Conservation (phyloP, 768 basidiomycete genomes). For the Pulveroboletus sp. region DNA sequence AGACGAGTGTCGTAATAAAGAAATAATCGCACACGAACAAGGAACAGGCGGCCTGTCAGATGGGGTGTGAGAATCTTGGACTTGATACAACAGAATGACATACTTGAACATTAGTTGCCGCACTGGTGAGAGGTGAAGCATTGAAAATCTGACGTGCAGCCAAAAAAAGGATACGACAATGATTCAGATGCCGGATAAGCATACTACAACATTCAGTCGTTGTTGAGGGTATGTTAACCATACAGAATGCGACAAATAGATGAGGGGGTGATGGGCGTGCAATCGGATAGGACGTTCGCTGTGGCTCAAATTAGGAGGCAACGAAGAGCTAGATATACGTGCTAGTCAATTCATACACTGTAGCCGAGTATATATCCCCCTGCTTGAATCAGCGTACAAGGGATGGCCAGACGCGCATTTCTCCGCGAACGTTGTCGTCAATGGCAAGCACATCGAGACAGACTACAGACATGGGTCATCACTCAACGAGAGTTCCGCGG, state of each 20-base stretch:
- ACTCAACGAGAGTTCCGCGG: slow-evolving; percentile 4
- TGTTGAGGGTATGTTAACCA: slow-evolving; percentile 3
- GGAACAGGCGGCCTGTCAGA: slow-evolving; percentile 7
- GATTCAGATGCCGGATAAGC: too few relatives aligned
- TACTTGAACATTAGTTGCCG: slow-evolving; percentile 12
- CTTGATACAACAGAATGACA: neutral
- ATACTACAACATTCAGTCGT: neutral
- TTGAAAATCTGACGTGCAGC: slow-evolving; percentile 5
- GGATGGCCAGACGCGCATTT: neutral
- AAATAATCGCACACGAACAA: slow-evolving; percentile 13
- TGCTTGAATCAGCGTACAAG: too few relatives aligned
- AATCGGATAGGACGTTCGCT: slow-evolving; percentile 22
- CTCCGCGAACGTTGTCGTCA: slow-evolving; percentile 1
- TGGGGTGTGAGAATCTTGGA: neutral
- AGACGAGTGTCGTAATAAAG: slow-evolving; percentile 5
- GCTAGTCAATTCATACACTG: slow-evolving; percentile 17
- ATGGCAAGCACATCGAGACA: slow-evolving; percentile 8
- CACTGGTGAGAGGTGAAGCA: neutral
- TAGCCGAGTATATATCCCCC: too few relatives aligned
- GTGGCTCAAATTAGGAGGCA: neutral
- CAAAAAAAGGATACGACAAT: slow-evolving; percentile 1
- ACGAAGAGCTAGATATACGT: neutral
- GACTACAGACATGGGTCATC: slow-evolving; percentile 1
- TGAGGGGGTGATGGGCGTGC: slow-evolving; percentile 9
- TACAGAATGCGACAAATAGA: slow-evolving; percentile 2